Conservation (phyloP, 169 alveolate genomes). For the Plasmodium gallinaceum region DNA sequence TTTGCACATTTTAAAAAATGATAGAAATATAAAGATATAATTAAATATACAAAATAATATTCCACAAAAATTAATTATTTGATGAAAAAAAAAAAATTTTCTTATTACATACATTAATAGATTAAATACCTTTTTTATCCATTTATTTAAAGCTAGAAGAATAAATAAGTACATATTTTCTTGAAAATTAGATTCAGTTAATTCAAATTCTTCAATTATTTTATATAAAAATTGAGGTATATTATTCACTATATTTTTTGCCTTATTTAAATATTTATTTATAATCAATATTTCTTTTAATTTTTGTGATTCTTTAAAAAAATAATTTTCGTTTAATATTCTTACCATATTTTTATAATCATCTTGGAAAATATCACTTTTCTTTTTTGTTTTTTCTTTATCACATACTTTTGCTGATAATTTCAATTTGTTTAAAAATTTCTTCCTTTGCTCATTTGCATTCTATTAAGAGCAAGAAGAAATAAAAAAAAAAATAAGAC, state of each 20-base stretch:
- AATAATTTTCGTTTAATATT: conserved; percentile 31
- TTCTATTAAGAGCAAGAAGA: conserved; percentile 6
- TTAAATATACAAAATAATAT: no score
- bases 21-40: no score
- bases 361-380: conserved; percentile 34
- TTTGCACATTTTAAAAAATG: no score
- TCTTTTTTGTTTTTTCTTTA: background rate
- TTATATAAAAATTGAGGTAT: conserved; percentile 54
- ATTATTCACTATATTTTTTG: conserved; percentile 26
- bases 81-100: no score
- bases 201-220: conserved; percentile 51
- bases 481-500: background rate
- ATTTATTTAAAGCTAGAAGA: conserved; percentile 55
- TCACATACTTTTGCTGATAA: conserved; percentile 38
- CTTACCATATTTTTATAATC: conserved; percentile 45
- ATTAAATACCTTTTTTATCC: conserved; percentile 51
- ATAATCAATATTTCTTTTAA: conserved; percentile 51
- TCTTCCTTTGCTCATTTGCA: conserved; percentile 64
- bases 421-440: conserved; percentile 31
- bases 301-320: conserved; percentile 31
- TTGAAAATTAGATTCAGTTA: conserved; percentile 31
- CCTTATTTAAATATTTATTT: conserved; percentile 46
- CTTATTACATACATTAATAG: no score
- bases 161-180: conserved; percentile 54
- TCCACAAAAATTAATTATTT: no score